phyloP scores from a whole-genome alignment of 345 rosid genomes.

The Salix dunnii region DNA sequence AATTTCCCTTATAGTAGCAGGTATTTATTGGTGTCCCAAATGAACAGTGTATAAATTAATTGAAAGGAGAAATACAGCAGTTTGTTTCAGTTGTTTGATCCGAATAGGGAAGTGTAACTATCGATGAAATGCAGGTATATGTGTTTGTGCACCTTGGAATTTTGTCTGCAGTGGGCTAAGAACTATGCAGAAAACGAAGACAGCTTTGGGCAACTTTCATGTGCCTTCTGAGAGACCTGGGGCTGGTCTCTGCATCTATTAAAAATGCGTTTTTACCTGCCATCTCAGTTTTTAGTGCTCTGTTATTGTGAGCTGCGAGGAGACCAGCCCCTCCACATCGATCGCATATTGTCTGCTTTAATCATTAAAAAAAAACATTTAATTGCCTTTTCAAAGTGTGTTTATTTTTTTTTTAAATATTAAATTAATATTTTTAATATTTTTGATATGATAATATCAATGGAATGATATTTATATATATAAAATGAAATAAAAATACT shows the following conservation, averaged over 20 bases:
- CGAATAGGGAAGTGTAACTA: background rate
- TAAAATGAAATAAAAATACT: no score
- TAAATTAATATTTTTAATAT: no score
- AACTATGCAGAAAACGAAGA: background rate
- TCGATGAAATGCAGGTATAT: background rate
- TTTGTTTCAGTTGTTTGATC: background rate
- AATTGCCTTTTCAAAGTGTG: no score
- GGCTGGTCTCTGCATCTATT: background rate
- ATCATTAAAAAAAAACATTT: background rate
- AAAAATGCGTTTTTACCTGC: slow-evolving; percentile 12
- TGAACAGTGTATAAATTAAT: slow-evolving; percentile 17
- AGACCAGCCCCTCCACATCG: slow-evolving; percentile 15
- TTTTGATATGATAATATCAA: no score
- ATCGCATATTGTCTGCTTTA: slow-evolving; percentile 9
- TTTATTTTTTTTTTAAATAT: no score
- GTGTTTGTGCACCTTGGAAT: background rate
- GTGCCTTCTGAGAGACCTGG: background rate
- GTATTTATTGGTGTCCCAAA: background rate
- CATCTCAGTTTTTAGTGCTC: background rate
- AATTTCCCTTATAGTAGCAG: background rate
- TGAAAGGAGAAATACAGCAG: slow-evolving; percentile 16
- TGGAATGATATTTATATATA: no score
- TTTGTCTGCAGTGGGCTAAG: slow-evolving; percentile 1
- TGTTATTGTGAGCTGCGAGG: slow-evolving; percentile 3
- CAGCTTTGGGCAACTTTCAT: slow-evolving; percentile 6